phyloP scores from a whole-genome alignment of 192 early-diverging fungal species.

The Backusella luteola region DNA sequence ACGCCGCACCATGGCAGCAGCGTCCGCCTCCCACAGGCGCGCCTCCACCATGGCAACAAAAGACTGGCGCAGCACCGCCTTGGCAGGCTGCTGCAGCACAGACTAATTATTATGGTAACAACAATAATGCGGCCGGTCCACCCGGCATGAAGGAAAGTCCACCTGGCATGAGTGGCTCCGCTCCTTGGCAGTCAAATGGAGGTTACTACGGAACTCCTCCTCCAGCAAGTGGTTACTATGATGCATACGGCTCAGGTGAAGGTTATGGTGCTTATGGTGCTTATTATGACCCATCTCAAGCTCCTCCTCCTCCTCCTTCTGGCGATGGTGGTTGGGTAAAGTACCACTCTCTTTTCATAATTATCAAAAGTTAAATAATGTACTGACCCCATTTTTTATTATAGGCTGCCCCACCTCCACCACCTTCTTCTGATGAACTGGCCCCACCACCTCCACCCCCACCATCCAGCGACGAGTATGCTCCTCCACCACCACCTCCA shows the following conservation, averaged over 20 bases:
- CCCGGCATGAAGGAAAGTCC: slow-evolving; percentile 4
- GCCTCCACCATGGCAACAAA: slow-evolving; percentile 41
- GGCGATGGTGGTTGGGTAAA: not conserved
- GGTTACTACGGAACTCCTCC: not conserved
- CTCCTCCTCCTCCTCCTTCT: slow-evolving; percentile 26
- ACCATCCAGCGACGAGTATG: slow-evolving; percentile 26
- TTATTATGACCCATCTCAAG: slow-evolving; percentile 34
- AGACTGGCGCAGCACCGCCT: slow-evolving; percentile 24
- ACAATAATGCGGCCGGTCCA: not conserved
- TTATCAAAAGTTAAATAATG: not conserved
- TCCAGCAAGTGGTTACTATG: not conserved
- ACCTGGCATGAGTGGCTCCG: slow-evolving; percentile 13
- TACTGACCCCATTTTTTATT: not conserved
- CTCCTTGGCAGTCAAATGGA: slow-evolving; percentile 30
- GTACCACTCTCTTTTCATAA: not conserved
- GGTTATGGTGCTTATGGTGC: slow-evolving; percentile 3
- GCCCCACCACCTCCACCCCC: slow-evolving; percentile 36
- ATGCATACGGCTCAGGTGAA: not conserved
- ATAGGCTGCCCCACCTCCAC: not conserved
- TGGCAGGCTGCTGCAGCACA: slow-evolving; percentile 23
- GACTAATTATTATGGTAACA: slow-evolving; percentile 9
- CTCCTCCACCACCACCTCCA: slow-evolving; percentile 39
- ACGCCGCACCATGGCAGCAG: slow-evolving; percentile 39
- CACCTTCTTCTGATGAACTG: not conserved
- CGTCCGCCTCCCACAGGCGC: slow-evolving; percentile 15